These are phyloP conservation scores for Macadamia integrifolia DNA, from an alignment of 164 flowering plant genomes.

Conservation along the genomic window DNA sequence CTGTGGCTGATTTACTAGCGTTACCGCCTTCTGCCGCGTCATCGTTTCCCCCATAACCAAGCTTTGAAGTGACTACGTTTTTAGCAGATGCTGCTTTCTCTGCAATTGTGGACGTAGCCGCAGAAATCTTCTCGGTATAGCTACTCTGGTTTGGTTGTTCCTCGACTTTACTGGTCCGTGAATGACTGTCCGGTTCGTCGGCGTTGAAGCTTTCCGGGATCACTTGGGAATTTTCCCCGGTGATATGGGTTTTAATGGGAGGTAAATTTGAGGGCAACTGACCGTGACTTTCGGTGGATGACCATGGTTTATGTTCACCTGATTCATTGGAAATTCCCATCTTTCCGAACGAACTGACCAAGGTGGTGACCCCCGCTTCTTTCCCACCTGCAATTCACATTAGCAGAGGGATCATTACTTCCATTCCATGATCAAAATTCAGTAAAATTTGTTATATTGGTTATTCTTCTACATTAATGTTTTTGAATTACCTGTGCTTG, in stretches of 20 bases:
- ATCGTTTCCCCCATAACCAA: slow-evolving; percentile 19
- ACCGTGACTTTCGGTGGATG: slow-evolving; percentile 41
- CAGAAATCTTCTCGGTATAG: slow-evolving; percentile 26
- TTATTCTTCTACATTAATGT: too few relatives aligned
- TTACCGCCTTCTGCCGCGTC: background rate
- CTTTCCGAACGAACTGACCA: slow-evolving; percentile 28
- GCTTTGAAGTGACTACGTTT: slow-evolving; percentile 18
- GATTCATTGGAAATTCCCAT: slow-evolving; percentile 28
- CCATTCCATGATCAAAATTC: too few relatives aligned
- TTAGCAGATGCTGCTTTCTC: slow-evolving; percentile 25
- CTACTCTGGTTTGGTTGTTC: slow-evolving; percentile 6
- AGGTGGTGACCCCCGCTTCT: slow-evolving; percentile 27
- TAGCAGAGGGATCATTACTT: too few relatives aligned
- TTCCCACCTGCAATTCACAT: slow-evolving; percentile 29
- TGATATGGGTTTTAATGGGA: too few relatives aligned
- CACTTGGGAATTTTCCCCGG: background rate
- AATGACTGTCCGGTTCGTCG: slow-evolving; percentile 3
- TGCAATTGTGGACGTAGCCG: slow-evolving; percentile 25
- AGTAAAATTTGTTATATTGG: too few relatives aligned
- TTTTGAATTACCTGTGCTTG: background rate
- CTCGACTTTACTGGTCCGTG: background rate
- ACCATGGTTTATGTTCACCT: slow-evolving; percentile 2
- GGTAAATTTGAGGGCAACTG: slow-evolving; percentile 41
- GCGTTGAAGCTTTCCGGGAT: background rate
- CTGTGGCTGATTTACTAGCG: background rate